A percentile compares a stretch with the other conserved stretches of the same genome.
Conservation (phyloP, 164 flowering plant genomes). For the Pachysandra terminalis region DNA sequence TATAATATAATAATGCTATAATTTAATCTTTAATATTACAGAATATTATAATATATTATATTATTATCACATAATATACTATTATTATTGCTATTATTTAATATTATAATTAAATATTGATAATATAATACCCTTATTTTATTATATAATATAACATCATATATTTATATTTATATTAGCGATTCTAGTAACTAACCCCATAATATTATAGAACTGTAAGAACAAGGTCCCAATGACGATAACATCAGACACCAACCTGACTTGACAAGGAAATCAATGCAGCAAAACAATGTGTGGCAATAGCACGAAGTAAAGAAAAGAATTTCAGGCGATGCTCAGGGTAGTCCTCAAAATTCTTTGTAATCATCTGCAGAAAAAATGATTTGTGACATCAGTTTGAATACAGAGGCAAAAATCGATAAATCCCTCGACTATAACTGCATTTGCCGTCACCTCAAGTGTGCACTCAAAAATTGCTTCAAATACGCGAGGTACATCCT, state of each 20-base stretch:
- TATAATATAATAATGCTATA: too few species aligned
- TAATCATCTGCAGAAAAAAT: slow-evolving; percentile 72
- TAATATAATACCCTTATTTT: too few species aligned
- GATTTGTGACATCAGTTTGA: slow-evolving; percentile 6
- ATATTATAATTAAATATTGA: too few species aligned
- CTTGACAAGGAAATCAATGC: slow-evolving; percentile 81
- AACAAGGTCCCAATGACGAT: background rate
- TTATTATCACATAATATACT: too few species aligned
- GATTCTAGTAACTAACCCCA: too few species aligned
- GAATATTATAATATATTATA: too few species aligned
- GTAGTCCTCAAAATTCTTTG: slow-evolving; percentile 96
- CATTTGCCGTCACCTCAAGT: slow-evolving; percentile 55
- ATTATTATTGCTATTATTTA: too few species aligned
- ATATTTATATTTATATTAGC: too few species aligned
- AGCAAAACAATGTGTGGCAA: slow-evolving; percentile 93
- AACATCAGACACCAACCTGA: slow-evolving; percentile 50
- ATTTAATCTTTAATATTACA: too few species aligned
- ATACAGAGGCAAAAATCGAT: slow-evolving; percentile 4
- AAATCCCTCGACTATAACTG: background rate
- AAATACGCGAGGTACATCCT: slow-evolving; percentile 95
- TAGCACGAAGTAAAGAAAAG: slow-evolving; percentile 91
- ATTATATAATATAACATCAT: too few species aligned
- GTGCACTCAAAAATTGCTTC: slow-evolving; percentile 97
- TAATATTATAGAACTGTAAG: background rate
- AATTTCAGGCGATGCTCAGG: slow-evolving; percentile 98